Evolutionary conservation across 306 rosid species (phyloP), one percentile per base, ranked within the genome.

Genomic region (Gastrolobium bilobum): DNA sequence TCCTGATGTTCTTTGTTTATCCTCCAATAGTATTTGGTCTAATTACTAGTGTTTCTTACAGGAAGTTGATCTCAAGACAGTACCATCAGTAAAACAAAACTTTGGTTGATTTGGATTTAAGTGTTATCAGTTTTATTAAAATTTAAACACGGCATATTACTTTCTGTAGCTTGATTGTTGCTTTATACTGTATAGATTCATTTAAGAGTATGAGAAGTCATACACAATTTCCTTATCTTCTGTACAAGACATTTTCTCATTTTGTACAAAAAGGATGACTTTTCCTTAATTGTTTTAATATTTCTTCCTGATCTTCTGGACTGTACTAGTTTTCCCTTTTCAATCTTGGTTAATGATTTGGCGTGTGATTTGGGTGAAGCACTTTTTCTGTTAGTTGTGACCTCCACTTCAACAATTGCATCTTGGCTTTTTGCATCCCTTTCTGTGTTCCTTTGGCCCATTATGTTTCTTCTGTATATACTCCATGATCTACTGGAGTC

Each of bases 181-280:
- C 59, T 38, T 51, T 74, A 35, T 33, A 63, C 59, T 38, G 43
- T 74, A 35, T 33, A 63, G 70, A 50, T 81, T 67, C 69, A 58
- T 71, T 7, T 46, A 15, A 60, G 51, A 15, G 46, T 56, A 46
- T 44, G 3, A 10, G 61, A 73, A 79, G 43, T 84, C 77, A 78
- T 57, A 50, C 52, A 3, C 66, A 13, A 72, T 83, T 75, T 66
- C 79, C 65, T 76, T 35, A 51, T 57, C 54, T 46, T 83, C 48
- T 10, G 31, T 81, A 14, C 53, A 59, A 89, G 48, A 60, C 65
- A 84, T 5, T 14, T 37, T 70, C 11, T 86, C 48, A 79, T 60
- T 76, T 51, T 57, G 77, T 78, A 37, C 50, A 84, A 67, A 71
- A 82, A 48, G 48, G 81, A 76, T 35, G 76, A 5, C 70, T 77